Percentiles rank a stretch among this genome's conserved stretches.
These are phyloP conservation scores for Lentinus tigrinus DNA, from an alignment of 768 basidiomycete species.

Conservation along the genomic window DNA sequence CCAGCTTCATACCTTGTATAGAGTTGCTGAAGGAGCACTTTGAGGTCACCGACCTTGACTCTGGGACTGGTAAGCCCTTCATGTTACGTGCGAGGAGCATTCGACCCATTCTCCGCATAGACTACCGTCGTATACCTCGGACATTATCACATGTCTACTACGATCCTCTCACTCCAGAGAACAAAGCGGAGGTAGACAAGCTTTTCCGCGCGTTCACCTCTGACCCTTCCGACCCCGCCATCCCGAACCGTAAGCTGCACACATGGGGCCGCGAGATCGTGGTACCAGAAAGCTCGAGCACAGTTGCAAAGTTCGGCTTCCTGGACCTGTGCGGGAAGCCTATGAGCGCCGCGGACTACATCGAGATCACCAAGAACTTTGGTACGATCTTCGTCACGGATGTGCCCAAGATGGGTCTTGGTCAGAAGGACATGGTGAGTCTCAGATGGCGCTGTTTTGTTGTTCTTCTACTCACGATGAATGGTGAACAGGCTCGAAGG, in stretches of 20 bases:
- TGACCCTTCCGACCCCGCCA: slow-evolving; percentile 53
- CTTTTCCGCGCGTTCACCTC: slow-evolving; percentile 75
- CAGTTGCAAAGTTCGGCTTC: slow-evolving; percentile 85
- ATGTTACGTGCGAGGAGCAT: neutral
- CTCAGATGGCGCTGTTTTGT: neutral
- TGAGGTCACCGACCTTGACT: slow-evolving; percentile 89
- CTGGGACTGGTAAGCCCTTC: slow-evolving; percentile 75
- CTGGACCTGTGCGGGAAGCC: slow-evolving; percentile 84
- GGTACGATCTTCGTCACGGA: slow-evolving; percentile 84
- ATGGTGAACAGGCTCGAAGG: slow-evolving; percentile 65
- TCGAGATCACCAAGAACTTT: slow-evolving; percentile 89
- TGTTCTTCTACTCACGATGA: neutral
- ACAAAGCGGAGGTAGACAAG: slow-evolving; percentile 70
- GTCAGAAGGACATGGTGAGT: slow-evolving; percentile 80
- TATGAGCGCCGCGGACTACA: slow-evolving; percentile 91
- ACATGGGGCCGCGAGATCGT: slow-evolving; percentile 89
- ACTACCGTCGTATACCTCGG: slow-evolving; percentile 92
- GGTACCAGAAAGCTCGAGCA: slow-evolving; percentile 78
- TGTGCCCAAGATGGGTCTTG: slow-evolving; percentile 85
- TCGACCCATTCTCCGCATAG: slow-evolving; percentile 38
- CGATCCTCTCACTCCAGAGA: slow-evolving; percentile 69
- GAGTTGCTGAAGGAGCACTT: slow-evolving; percentile 87
- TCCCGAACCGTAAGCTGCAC: slow-evolving; percentile 60
- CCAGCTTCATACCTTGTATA: slow-evolving; percentile 93
- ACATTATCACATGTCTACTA: slow-evolving; percentile 95